Evolutionary conservation across 2,329 filamentous ascomycete species (phyloP), one percentile per base, ranked within the genome.

Genomic region (Capronia epimyces): DNA sequence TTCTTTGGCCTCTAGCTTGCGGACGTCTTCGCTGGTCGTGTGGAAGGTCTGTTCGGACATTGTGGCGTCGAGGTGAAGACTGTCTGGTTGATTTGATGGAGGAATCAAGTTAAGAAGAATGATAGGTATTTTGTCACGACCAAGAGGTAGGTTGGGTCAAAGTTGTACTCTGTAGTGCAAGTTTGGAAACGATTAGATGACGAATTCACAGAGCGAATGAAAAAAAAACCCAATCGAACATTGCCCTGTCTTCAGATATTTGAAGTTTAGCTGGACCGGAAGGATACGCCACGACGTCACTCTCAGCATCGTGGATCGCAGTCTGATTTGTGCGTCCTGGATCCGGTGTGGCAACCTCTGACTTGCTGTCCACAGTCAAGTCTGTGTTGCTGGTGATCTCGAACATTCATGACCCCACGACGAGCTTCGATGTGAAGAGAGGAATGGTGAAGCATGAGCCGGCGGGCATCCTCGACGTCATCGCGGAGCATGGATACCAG

Each of bases 11-110:
- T 77, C 71, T 3, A 65, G 53, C 65, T 75, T 76, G 62, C 72
- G 71, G 55, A 76, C 53, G 58, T 77, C 71, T 62, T 77, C 70
- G 54, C 66, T 66, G 53, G 74, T 77, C 39, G 69, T 65, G 68
- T 76, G 69, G 66, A 70, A 76, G 49, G 72, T 75, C 47, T 67
- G 42, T 10, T 71, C 58, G 15, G 58, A 53, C 58, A 60, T 60
- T 22, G 29, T 55, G 15, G 10, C 29, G 25, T 32, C 20, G 20
- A 13, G 22, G n/a, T 7, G 13, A 16, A 15, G 7, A 43, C 9
- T 15, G 16, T 12, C 13, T 41, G 22, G 25, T n/a, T n/a, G 6
- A 20, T 39, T 6, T 39, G 15, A 13, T 18, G 36, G 7, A 18
- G 3, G 36, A 39, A 15, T 20, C 15, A 21, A 21, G 36, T 39